phyloP scores from a whole-genome alignment of 768 basidiomycete genomes.

The Rhizopogon salebrosus region DNA sequence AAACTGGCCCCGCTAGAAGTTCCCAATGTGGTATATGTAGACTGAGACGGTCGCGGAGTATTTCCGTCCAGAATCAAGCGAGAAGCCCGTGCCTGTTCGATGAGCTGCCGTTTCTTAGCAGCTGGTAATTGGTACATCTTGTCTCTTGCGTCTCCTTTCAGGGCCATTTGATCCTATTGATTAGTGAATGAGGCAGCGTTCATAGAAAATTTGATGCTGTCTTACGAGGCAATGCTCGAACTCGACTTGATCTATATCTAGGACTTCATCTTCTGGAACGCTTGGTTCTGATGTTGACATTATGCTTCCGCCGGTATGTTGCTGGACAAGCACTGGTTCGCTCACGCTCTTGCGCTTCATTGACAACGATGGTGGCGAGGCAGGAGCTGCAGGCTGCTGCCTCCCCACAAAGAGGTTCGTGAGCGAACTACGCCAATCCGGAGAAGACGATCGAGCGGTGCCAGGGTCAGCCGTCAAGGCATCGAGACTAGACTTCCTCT shows the following conservation, averaged over 20 bases:
- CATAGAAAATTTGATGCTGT: not conserved
- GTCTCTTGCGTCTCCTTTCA: constrained; percentile 65
- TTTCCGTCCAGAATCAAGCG: constrained; percentile 30
- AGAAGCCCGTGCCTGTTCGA: constrained; percentile 50
- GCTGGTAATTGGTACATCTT: constrained; percentile 56
- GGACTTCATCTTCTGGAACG: constrained; percentile 14
- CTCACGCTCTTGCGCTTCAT: constrained; percentile 61
- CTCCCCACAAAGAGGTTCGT: constrained; percentile 66
- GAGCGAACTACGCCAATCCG: constrained; percentile 52
- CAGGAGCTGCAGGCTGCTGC: constrained; percentile 44
- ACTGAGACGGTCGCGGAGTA: constrained; percentile 20
- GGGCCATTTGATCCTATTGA: constrained; percentile 61
- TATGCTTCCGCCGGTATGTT: constrained; percentile 31
- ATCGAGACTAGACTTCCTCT: constrained; percentile 27
- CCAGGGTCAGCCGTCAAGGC: constrained; percentile 14
- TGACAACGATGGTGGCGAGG: constrained; percentile 28
- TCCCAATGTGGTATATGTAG: constrained; percentile 49
- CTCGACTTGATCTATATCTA: constrained; percentile 35
- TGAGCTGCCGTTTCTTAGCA: constrained; percentile 62
- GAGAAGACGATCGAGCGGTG: constrained; percentile 21
- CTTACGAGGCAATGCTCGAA: constrained; percentile 73
- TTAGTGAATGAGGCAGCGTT: constrained; percentile 5
- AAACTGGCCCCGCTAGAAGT: constrained; percentile 52
- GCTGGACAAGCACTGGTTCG: constrained; percentile 59
- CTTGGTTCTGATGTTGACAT: constrained; percentile 13